These are phyloP conservation scores for Ceratopteris richardii DNA, from an alignment of 75 land plant species.

Conservation along the genomic window DNA sequence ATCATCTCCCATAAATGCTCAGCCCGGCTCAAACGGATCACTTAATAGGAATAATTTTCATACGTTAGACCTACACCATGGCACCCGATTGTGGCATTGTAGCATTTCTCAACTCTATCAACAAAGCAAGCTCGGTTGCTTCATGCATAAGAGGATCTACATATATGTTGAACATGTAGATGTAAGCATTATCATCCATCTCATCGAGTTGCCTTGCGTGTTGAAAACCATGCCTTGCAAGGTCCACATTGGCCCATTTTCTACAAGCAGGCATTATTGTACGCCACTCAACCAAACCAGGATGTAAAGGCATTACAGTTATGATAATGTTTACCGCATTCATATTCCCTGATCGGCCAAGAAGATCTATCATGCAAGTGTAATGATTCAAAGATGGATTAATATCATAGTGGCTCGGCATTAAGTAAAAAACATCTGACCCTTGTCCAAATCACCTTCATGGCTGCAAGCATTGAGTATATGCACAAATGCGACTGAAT, in stretches of 20 bases:
- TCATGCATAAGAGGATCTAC: too few species aligned
- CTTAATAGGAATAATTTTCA: too few species aligned
- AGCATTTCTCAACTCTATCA: too few species aligned
- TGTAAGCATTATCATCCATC: not conserved
- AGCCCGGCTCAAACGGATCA: too few species aligned
- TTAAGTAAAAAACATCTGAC: slow-evolving; percentile 21
- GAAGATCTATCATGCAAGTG: slow-evolving; percentile 41
- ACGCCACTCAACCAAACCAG: slow-evolving; percentile 12
- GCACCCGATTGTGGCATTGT: too few species aligned
- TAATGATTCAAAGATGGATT: slow-evolving; percentile 31
- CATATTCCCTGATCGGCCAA: slow-evolving; percentile 29
- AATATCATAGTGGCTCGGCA: slow-evolving; percentile 15
- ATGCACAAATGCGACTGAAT: slow-evolving; percentile 1
- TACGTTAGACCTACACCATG: too few species aligned
- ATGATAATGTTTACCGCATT: slow-evolving; percentile 23
- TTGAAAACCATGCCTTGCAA: not conserved
- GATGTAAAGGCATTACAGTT: slow-evolving; percentile 18
- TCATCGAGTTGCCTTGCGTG: not conserved
- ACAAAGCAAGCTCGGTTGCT: too few species aligned
- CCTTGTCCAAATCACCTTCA: slow-evolving; percentile 6
- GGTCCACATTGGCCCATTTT: not conserved
- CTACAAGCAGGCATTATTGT: not conserved
- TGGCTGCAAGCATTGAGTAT: slow-evolving; percentile 7
- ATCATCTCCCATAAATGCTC: too few species aligned
- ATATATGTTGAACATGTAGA: not conserved